phyloP scores from a whole-genome alignment of 371 early-diverging fungal genomes.

The Sanchytrium tribonematis region DNA sequence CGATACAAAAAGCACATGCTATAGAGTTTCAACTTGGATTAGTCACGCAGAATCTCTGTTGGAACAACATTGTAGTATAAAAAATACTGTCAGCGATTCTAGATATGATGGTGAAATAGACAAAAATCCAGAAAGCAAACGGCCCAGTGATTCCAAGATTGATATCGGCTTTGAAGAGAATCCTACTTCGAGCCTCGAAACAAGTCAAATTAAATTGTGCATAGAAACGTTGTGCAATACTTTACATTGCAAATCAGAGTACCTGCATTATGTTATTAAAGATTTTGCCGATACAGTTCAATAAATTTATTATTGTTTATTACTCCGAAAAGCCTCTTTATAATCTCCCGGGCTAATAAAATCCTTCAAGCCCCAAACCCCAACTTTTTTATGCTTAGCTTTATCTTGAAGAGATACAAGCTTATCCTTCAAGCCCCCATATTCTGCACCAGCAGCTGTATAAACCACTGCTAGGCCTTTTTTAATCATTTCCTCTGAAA shows the following conservation, averaged over 20 bases:
- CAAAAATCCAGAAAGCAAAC: too few relatives aligned
- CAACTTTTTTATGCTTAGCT: slow-evolving; percentile 21
- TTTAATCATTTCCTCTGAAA: slow-evolving; percentile 34
- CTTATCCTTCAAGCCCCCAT: slow-evolving; percentile 20
- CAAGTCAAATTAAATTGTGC: neutral
- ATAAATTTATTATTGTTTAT: neutral
- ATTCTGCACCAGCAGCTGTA: slow-evolving; percentile 30
- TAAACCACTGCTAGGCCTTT: slow-evolving; percentile 37
- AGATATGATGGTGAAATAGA: too few relatives aligned
- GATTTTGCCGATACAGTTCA: neutral
- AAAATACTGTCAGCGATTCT: neutral
- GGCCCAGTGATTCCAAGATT: neutral
- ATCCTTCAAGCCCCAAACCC: neutral
- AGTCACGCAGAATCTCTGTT: neutral
- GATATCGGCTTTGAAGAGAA: neutral
- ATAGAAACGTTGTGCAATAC: neutral
- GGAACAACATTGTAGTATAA: neutral
- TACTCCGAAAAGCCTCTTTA: neutral
- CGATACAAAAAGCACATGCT: neutral
- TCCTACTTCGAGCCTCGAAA: neutral
- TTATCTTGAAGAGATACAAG: slow-evolving; percentile 21
- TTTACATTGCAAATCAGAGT: neutral
- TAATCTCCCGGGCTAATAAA: neutral
- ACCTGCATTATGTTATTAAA: neutral
- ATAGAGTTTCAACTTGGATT: neutral